Evolutionary conservation across 768 basidiomycete species (phyloP).

Genomic region (Russula dissimulans): DNA sequence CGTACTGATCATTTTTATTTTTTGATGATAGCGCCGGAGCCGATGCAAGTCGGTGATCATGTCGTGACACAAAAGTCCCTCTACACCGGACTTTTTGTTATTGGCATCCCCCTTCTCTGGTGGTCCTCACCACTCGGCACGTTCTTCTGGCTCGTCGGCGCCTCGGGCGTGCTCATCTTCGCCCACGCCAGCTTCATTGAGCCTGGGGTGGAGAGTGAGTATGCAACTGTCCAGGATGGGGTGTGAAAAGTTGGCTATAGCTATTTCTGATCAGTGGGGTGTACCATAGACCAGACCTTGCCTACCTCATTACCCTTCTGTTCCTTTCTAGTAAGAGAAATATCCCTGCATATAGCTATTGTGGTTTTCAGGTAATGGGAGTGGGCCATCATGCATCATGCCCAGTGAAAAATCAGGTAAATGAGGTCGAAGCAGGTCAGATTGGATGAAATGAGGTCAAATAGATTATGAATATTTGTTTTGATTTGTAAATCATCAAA

Average conservation of each 20-base stretch:
- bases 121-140: constrained; percentile 65
- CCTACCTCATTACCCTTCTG: not conserved
- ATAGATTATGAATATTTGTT: too few species aligned
- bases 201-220: constrained; percentile 93
- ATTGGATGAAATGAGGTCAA: too few species aligned
- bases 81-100: constrained; percentile 82
- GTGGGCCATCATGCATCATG: too few species aligned
- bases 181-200: constrained; percentile 84
- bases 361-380: too few species aligned
- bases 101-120: constrained; percentile 86
- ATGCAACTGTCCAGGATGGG: constrained; percentile 63
- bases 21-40: constrained; percentile 58
- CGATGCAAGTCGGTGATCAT: constrained; percentile 72
- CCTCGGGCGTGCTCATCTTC: constrained; percentile 75
- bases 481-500: too few species aligned
- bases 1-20: not conserved
- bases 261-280: not conserved
- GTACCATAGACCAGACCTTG: not conserved
- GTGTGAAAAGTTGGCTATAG: constrained; percentile 27
- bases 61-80: constrained; percentile 83
- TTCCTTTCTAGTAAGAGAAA: not conserved
- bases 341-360: too few species aligned
- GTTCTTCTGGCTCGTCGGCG: constrained; percentile 93
- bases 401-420: too few species aligned
- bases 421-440: too few species aligned